Conservation (phyloP, 305 asterid genomes). For the Striga hermonthica region DNA sequence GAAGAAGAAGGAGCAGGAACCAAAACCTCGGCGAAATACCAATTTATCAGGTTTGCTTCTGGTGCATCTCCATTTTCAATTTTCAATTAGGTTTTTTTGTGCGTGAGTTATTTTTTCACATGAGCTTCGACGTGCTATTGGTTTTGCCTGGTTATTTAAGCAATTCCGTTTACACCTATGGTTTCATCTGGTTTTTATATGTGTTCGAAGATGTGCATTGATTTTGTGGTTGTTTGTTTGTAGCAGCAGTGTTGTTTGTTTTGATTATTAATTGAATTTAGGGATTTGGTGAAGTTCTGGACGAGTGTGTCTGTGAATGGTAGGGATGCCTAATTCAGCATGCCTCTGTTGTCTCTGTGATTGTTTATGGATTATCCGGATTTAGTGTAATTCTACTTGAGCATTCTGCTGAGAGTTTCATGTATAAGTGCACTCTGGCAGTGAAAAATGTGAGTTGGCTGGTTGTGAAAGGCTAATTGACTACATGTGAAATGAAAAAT, state of each 20-base stretch:
- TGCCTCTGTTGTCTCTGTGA: slow-evolving; percentile 20
- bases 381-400: not conserved
- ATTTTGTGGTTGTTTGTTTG: slow-evolving; percentile 21
- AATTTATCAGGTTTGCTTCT: slow-evolving; percentile 33
- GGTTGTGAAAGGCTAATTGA: not conserved
- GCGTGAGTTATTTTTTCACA: slow-evolving; percentile 11
- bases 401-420: slow-evolving; percentile 27
- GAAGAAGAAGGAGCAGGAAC: slow-evolving; percentile 21
- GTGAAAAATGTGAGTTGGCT: slow-evolving; percentile 22
- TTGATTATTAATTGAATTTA: slow-evolving; percentile 17
- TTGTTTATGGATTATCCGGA: slow-evolving; percentile 20
- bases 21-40: slow-evolving; percentile 42
- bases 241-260: not conserved
- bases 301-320: slow-evolving; percentile 9
- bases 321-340: slow-evolving; percentile 13
- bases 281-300: slow-evolving; percentile 22
- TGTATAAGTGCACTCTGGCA: slow-evolving; percentile 8
- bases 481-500: not conserved
- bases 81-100: slow-evolving; percentile 22
- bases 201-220: slow-evolving; percentile 25
- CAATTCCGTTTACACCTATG: not conserved
- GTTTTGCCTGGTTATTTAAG: not conserved
- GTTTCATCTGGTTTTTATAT: slow-evolving; percentile 23
- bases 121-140: slow-evolving; percentile 22
- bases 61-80: slow-evolving; percentile 20